Conservation (phyloP, 148 eudicot species). For the Gaultheria prostrata region DNA sequence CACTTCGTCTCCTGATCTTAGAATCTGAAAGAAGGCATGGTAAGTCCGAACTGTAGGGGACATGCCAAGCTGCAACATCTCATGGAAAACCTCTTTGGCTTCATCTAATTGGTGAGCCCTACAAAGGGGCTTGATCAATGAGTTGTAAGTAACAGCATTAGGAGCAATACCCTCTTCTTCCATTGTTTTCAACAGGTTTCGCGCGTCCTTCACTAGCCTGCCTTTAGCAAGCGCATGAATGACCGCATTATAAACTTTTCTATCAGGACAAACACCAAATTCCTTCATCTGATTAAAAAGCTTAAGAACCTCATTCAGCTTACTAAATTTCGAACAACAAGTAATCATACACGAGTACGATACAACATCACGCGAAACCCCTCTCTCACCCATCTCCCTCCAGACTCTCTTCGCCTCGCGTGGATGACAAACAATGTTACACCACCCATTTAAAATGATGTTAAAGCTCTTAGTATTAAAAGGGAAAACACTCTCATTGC, state of each 20-base stretch:
- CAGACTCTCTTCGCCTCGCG: constrained; percentile 75
- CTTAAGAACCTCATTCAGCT: constrained; percentile 48
- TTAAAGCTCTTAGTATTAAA: constrained; percentile 81
- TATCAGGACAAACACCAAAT: constrained; percentile 58
- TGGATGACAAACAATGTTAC: constrained; percentile 56
- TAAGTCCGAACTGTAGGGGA: constrained; percentile 64
- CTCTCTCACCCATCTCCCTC: constrained; percentile 61
- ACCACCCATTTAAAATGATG: constrained; percentile 87
- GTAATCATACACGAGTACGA: constrained; percentile 76
- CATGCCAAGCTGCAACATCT: constrained; percentile 56
- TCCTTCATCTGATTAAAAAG: constrained; percentile 62
- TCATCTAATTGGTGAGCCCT: constrained; percentile 48
- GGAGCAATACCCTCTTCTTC: constrained; percentile 64
- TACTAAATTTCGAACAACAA: constrained; percentile 53
- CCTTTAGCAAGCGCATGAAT: constrained; percentile 80
- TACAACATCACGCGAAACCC: constrained; percentile 54
- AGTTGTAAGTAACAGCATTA: constrained; percentile 68
- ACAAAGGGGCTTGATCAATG: constrained; percentile 77
- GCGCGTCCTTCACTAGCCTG: constrained; percentile 56
- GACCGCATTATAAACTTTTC: constrained; percentile 80
- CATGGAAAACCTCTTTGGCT: constrained; percentile 49
- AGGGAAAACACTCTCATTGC: constrained; percentile 56
- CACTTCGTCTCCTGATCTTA: constrained; percentile 57
- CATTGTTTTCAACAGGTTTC: constrained; percentile 60
- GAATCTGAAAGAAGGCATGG: constrained; percentile 66